phyloP scores from a whole-genome alignment of 2,329 filamentous ascomycete genomes.

The Apiospora marii region DNA sequence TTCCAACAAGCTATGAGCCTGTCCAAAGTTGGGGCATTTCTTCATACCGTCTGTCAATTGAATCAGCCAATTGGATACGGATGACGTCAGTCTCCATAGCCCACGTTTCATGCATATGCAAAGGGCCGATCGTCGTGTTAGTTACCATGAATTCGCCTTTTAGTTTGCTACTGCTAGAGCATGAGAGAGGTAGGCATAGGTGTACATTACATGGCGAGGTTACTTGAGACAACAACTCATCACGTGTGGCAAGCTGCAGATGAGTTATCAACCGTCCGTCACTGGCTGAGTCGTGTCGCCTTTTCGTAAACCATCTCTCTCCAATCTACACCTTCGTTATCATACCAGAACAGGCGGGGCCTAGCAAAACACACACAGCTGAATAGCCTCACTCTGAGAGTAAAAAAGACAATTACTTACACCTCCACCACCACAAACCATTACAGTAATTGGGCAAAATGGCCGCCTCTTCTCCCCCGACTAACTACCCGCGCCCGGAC shows the following conservation, averaged over 20 bases:
- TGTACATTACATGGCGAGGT: background rate
- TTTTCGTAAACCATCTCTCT: background rate
- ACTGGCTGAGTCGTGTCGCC: background rate
- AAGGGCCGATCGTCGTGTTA: constrained; percentile 26
- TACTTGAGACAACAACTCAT: background rate
- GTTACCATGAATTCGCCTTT: background rate
- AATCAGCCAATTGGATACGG: constrained; percentile 12
- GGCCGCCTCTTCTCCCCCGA: constrained; percentile 41
- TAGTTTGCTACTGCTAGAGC: background rate
- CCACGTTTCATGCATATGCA: constrained; percentile 39
- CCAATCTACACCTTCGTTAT: constrained; percentile 2
- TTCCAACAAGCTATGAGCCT: constrained; percentile 11
- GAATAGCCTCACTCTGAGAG: background rate
- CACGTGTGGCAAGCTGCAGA: constrained; percentile 16
- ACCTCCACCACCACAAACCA: background rate
- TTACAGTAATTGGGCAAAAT: background rate
- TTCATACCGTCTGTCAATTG: constrained; percentile 2
- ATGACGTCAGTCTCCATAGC: constrained; percentile 41
- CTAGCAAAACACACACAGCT: background rate
- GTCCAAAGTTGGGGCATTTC: background rate
- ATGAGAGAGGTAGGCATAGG: background rate
- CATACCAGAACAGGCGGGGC: constrained; percentile 5
- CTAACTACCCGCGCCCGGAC: constrained; percentile 69
- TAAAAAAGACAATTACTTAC: background rate
- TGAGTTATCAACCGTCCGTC: background rate